phyloP scores from a whole-genome alignment of 768 basidiomycete genomes.

The Agaricus blazei region DNA sequence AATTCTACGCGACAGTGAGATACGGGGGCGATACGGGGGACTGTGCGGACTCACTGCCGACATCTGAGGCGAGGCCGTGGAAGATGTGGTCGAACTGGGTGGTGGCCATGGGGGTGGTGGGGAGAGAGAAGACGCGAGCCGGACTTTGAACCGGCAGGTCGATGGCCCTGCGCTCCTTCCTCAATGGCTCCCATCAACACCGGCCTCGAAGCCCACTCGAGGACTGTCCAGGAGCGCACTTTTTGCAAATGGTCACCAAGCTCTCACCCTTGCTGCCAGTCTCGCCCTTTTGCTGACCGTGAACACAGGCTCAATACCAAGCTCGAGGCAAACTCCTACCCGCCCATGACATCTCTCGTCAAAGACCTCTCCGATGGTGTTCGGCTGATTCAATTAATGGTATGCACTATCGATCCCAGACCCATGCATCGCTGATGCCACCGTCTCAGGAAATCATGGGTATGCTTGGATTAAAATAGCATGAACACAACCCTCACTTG shows the following conservation, averaged over 20 bases:
- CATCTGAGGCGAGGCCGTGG: slow-evolving; percentile 62
- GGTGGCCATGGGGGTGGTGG: slow-evolving; percentile 44
- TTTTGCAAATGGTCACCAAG: slow-evolving; percentile 82
- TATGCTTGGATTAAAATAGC: slow-evolving; percentile 17
- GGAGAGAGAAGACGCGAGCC: slow-evolving; percentile 31
- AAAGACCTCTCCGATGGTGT: slow-evolving; percentile 94
- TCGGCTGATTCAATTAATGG: slow-evolving; percentile 92
- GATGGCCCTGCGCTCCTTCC: slow-evolving; percentile 10
- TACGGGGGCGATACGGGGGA: background rate
- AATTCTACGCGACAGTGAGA: slow-evolving; percentile 46
- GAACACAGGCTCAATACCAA: slow-evolving; percentile 87
- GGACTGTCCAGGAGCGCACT: slow-evolving; percentile 69
- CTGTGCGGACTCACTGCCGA: slow-evolving; percentile 71
- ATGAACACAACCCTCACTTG: background rate
- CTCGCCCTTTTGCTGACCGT: background rate
- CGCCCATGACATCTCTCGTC: slow-evolving; percentile 85
- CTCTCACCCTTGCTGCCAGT: background rate
- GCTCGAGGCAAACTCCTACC: slow-evolving; percentile 78
- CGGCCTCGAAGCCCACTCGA: slow-evolving; percentile 52
- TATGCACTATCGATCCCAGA: slow-evolving; percentile 24
- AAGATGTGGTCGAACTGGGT: slow-evolving; percentile 85
- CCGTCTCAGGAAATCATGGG: slow-evolving; percentile 91
- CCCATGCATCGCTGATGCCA: background rate
- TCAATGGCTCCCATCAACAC: slow-evolving; percentile 32
- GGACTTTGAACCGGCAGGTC: slow-evolving; percentile 40